These are phyloP conservation scores for Leccinellum rugosiceps DNA, from an alignment of 768 basidiomycete genomes.

Conservation along the genomic window DNA sequence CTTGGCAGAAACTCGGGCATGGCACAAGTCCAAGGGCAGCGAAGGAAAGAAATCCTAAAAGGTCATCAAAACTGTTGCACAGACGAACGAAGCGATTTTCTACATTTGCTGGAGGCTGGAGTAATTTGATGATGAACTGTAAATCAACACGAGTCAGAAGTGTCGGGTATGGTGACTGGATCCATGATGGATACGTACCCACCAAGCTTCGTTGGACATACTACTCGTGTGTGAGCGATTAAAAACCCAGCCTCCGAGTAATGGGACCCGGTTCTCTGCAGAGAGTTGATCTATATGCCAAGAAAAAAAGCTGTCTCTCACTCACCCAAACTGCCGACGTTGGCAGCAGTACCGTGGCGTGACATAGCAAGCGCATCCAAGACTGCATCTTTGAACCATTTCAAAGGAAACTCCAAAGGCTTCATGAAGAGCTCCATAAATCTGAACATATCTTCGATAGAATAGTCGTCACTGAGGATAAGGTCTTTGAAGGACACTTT, in stretches of 20 bases:
- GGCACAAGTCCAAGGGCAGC: constrained; percentile 17
- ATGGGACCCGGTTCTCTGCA: constrained; percentile 16
- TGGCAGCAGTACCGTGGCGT: constrained; percentile 7
- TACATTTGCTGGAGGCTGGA: constrained; percentile 15
- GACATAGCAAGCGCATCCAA: constrained; percentile 22
- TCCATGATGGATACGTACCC: constrained; percentile 18
- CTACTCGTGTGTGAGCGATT: constrained; percentile 17
- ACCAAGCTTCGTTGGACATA: constrained; percentile 32
- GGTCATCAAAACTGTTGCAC: constrained; percentile 30
- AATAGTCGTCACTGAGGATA: constrained; percentile 31
- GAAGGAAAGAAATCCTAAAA: constrained; percentile 30
- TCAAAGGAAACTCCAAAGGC: constrained; percentile 14
- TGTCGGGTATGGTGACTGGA: background rate
- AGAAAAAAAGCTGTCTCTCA: background rate
- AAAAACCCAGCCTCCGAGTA: constrained; percentile 34
- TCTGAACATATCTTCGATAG: constrained; percentile 17
- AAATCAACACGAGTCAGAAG: background rate
- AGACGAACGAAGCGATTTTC: constrained; percentile 32
- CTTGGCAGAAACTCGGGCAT: constrained; percentile 18
- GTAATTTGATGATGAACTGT: constrained; percentile 4
- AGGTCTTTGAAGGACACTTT: constrained; percentile 34
- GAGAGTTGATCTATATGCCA: background rate
- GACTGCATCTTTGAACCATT: constrained; percentile 28
- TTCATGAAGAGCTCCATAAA: constrained; percentile 5
- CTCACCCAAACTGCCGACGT: constrained; percentile 10